Percentiles rank a stretch among this genome's conserved stretches.
Conservation (phyloP, 2,329 filamentous ascomycete species). For the Penicillium sp. region DNA sequence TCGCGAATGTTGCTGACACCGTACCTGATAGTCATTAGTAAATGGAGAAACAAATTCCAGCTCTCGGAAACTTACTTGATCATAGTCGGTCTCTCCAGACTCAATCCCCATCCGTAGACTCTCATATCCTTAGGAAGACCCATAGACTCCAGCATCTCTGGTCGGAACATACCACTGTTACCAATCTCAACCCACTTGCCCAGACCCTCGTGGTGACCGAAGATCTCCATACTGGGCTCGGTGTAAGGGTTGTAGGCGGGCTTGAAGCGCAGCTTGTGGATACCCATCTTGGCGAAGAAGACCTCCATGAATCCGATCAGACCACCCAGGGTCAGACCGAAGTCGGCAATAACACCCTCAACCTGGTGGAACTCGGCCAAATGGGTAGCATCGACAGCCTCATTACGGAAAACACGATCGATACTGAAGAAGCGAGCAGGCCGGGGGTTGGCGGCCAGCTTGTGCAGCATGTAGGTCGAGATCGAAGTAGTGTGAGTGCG, state of each 20-base stretch:
- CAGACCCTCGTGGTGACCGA: slow-evolving; percentile 86
- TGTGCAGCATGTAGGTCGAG: slow-evolving; percentile 84
- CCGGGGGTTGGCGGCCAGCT: slow-evolving; percentile 75
- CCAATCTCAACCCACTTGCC: slow-evolving; percentile 95
- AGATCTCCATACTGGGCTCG: slow-evolving; percentile 97
- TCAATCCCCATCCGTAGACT: slow-evolving; percentile 91
- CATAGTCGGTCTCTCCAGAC: slow-evolving; percentile 93
- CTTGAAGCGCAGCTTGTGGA: slow-evolving; percentile 85
- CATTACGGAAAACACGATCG: slow-evolving; percentile 96
- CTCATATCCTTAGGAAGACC: slow-evolving; percentile 85
- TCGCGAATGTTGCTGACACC: slow-evolving; percentile 86
- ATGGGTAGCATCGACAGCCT: slow-evolving; percentile 95
- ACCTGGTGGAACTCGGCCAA: slow-evolving; percentile 98
- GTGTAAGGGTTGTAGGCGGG: slow-evolving; percentile 95
- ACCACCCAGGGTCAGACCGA: slow-evolving; percentile 84
- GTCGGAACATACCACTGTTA: slow-evolving; percentile 97
- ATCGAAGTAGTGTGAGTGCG: slow-evolving; percentile 95
- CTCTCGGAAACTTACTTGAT: slow-evolving; percentile 66
- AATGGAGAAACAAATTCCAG: background rate
- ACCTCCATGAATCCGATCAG: slow-evolving; percentile 91
- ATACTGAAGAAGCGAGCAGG: slow-evolving; percentile 98
- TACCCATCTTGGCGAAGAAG: slow-evolving; percentile 96
- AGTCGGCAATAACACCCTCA: slow-evolving; percentile 97
- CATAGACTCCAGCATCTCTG: slow-evolving; percentile 96
- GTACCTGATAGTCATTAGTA: slow-evolving; percentile 45